phyloP scores from a whole-genome alignment of 768 basidiomycete genomes.

The Tulasnella sp. region DNA sequence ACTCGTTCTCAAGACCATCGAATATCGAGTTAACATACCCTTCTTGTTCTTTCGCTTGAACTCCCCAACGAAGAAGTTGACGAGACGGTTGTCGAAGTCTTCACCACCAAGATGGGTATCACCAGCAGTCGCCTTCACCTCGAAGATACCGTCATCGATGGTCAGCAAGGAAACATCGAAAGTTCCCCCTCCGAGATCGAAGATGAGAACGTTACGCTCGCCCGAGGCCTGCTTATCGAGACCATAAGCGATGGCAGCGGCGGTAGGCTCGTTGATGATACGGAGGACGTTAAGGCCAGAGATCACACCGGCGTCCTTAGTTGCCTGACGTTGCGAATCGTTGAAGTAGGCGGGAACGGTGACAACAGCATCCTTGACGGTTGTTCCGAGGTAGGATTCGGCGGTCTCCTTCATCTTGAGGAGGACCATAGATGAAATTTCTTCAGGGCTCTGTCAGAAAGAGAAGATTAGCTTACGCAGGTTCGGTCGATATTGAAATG shows the following conservation, averaged over 20 bases:
- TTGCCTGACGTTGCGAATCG: conserved; percentile 42
- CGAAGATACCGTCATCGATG: conserved; percentile 42
- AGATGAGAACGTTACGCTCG: conserved; percentile 42
- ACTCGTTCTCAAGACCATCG: background rate
- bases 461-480: background rate
- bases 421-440: conserved; percentile 41
- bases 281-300: conserved; percentile 40
- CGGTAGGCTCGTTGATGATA: conserved; percentile 50
- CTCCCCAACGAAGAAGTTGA: conserved; percentile 40
- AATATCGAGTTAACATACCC: conserved; percentile 18
- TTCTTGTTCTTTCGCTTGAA: conserved; percentile 46
- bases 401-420: conserved; percentile 45
- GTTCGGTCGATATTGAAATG: background rate
- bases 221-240: conserved; percentile 47
- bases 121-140: conserved; percentile 41
- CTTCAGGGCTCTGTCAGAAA: conserved; percentile 31
- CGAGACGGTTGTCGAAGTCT: conserved; percentile 43
- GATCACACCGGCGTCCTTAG: conserved; percentile 41
- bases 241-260: conserved; percentile 61
- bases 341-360: conserved; percentile 46
- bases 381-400: conserved; percentile 40
- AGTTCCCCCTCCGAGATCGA: conserved; percentile 42
- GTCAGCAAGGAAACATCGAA: conserved; percentile 42
- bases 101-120: conserved; percentile 43
- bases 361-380: conserved; percentile 38